phyloP scores from a whole-genome alignment of 2,329 filamentous ascomycete genomes.

The Aaosphaeria arxii region DNA sequence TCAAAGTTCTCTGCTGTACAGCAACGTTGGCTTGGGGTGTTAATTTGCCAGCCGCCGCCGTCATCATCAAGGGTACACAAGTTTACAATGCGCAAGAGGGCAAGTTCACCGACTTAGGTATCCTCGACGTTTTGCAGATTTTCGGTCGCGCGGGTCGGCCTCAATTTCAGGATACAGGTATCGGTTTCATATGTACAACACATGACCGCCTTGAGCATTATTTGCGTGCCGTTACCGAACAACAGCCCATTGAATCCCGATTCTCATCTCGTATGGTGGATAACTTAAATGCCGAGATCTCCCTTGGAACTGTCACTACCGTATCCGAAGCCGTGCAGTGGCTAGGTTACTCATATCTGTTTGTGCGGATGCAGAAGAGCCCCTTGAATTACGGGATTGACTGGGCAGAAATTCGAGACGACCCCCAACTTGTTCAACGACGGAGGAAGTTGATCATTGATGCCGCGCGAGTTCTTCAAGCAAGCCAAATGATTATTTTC shows the following conservation, averaged over 20 bases:
- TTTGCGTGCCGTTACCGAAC: conserved; percentile 86
- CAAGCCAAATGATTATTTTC: conserved; percentile 98
- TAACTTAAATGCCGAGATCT: conserved; percentile 93
- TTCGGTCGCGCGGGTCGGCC: conserved; percentile 97
- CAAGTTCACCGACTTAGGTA: conserved; percentile 94
- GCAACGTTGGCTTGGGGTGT: conserved; percentile 98
- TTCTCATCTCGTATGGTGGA: conserved; percentile 94
- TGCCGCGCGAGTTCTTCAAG: conserved; percentile 80
- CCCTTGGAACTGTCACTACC: conserved; percentile 90
- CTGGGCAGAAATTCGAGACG: conserved; percentile 84
- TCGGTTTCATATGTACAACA: conserved; percentile 96
- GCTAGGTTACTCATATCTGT: conserved; percentile 97
- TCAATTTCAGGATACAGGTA: conserved; percentile 95
- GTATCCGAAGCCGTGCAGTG: conserved; percentile 91
- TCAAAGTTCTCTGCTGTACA: conserved; percentile 97
- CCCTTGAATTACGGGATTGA: conserved; percentile 93
- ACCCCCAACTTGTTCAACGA: conserved; percentile 82
- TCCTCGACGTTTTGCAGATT: conserved; percentile 94
- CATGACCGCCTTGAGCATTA: conserved; percentile 94
- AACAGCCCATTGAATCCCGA: conserved; percentile 95
- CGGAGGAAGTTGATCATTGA: conserved; percentile 83
- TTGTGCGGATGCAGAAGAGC: conserved; percentile 92
- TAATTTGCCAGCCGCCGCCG: conserved; percentile 92
- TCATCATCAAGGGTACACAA: conserved; percentile 97
- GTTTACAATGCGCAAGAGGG: conserved; percentile 95